These are phyloP conservation scores for Colletotrichum sp. DNA, from an alignment of 2,329 filamentous ascomycete genomes.

Conservation along the genomic window DNA sequence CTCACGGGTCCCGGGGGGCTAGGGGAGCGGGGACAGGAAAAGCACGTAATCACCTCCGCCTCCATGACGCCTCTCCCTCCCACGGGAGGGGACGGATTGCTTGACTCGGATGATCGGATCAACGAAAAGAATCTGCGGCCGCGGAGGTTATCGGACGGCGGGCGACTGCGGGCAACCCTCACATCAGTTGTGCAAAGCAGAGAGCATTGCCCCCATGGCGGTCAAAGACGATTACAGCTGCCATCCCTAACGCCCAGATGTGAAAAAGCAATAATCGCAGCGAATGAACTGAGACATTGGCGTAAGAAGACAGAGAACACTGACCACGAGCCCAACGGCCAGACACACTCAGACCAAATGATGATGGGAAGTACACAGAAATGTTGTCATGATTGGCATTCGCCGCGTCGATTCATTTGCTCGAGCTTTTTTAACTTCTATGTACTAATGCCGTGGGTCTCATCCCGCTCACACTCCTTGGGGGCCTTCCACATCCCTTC, in stretches of 20 bases:
- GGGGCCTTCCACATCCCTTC: background rate
- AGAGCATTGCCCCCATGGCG: conserved; percentile 5
- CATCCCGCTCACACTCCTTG: background rate
- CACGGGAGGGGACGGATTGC: background rate
- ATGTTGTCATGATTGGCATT: conserved; percentile 6
- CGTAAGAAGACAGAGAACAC: background rate
- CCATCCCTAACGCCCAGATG: background rate
- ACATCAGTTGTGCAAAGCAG: background rate
- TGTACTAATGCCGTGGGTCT: background rate
- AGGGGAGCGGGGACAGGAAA: background rate
- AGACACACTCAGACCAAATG: background rate
- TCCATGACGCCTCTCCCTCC: background rate
- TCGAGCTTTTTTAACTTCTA: conserved; percentile 16
- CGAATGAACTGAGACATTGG: background rate
- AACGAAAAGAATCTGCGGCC: background rate
- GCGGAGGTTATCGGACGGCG: background rate
- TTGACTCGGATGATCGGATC: background rate
- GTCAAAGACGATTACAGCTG: background rate
- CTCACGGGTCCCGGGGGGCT: background rate
- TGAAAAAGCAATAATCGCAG: background rate
- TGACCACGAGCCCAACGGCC: conserved; percentile 13
- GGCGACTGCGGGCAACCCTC: background rate
- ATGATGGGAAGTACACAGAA: background rate
- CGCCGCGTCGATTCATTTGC: conserved; percentile 16
- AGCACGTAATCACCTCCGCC: background rate